Base-by-base conservation (phyloP, 2,329 filamentous ascomycete genomes). In the Pseudogymnoascus sp. region DNA sequence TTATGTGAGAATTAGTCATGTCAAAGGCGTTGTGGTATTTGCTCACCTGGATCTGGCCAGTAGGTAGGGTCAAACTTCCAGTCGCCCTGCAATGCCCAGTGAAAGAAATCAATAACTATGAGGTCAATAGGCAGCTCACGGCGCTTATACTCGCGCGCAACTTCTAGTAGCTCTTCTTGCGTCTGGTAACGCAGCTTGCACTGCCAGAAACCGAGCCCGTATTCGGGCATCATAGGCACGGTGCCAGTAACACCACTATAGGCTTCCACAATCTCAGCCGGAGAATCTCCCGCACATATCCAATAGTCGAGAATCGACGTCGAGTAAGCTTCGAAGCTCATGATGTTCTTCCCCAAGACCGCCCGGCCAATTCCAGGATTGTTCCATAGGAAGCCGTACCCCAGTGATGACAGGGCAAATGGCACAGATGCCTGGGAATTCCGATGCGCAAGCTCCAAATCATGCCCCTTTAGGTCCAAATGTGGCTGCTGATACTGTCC, bases 51-150 rank as follows among this genome's bases (percentile, higher is more conserved):
- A 67, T 88, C 81, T 0, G 85, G 85, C 83, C 83, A 88, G 65
- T 81, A 88, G 0, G 76, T 76, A 0, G 77, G 73, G 66, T 89
- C 85, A 65, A 88, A 88, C 38, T 77, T 81, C 85, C 85, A 88
- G 61, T 88, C 85, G 5, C 86, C 85, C 67, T 88, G 84, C 6
- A 76, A 75, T 6, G 80, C 79, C 85, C 85, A 88, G 67, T 88
- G 85, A 69, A 88, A 88, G 69, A 83, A 88, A 66, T 88, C 85
- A 37, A 84, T 74, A 0, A 88, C 85, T n/a, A 88, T 86, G 2
- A 88, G 68, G 67, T 87, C 83, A 16, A 88, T 74, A 0, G 84
- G 84, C 14, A 88, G 69, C 0, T 80, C 68, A 1, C 83, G 74
- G 32, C 73, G 71, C 59, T 77, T 78, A 64, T 87, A 83, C 67